These are phyloP conservation scores for Yamadazyma nakazawae DNA, from an alignment of 805 yeast species.

Conservation along the genomic window DNA sequence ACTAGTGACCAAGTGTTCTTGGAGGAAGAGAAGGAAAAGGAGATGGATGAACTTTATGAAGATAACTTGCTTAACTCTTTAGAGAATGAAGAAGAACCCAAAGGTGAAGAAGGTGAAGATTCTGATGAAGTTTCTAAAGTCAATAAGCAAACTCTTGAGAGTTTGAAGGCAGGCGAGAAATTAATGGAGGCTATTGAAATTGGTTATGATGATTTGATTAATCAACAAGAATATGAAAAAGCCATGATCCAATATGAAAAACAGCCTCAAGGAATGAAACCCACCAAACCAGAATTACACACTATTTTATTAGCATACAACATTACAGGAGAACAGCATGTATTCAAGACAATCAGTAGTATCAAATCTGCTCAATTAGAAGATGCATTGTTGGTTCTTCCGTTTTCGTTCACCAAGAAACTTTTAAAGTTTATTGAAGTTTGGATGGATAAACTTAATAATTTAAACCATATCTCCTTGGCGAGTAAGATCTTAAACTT, in stretches of 20 bases:
- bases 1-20: conserved; percentile 94
- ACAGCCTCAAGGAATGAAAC: conserved; percentile 35
- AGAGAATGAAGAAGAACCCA: conserved; percentile 47
- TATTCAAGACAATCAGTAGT: conserved; percentile 63
- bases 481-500: conserved; percentile 77
- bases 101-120: conserved; percentile 37
- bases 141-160: conserved; percentile 80
- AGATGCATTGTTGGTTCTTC: conserved; percentile 87
- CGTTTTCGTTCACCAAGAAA: conserved; percentile 76
- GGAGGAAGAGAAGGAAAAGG: conserved; percentile 95
- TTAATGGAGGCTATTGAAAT: conserved; percentile 88
- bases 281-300: conserved; percentile 60
- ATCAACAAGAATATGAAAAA: conserved; percentile 46
- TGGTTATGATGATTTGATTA: conserved; percentile 67
- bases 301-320: conserved; percentile 72
- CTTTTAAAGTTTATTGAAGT: conserved; percentile 69
- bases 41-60: conserved; percentile 89
- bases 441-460: conserved; percentile 54
- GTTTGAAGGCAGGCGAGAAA: conserved; percentile 91
- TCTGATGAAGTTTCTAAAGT: conserved; percentile 62
- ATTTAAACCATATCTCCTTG: conserved; percentile 53
- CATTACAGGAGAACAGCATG: conserved; percentile 72
- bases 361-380: conserved; percentile 85
- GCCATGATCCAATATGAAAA: conserved; percentile 36
- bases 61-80: conserved; percentile 69